Conservation (phyloP, 163 green algal species). For the Volvox carteri region DNA sequence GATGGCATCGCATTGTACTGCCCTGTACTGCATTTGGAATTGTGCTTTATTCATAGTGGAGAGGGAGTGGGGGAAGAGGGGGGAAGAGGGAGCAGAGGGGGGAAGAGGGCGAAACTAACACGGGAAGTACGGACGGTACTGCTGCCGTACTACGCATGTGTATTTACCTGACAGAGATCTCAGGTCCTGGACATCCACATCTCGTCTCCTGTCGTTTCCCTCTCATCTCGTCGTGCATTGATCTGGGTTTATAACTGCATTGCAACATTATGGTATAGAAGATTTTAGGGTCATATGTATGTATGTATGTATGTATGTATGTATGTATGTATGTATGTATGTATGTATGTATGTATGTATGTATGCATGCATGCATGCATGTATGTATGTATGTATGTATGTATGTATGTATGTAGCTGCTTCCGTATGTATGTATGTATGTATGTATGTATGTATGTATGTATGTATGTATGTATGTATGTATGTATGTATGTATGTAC, state of each 20-base stretch:
- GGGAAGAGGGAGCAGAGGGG: too few species aligned
- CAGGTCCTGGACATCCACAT: too few species aligned
- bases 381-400: not conserved
- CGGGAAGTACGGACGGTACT: too few species aligned
- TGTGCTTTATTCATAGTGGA: too few species aligned
- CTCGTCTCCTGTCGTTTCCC: too few species aligned
- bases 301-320: conserved; percentile 4
- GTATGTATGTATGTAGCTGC: not conserved
- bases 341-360: not conserved
- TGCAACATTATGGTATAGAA: not conserved
- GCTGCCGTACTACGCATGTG: too few species aligned
- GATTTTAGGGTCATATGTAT: not conserved
- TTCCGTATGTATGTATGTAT: not conserved
- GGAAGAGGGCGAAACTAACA: too few species aligned
- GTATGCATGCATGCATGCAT: not conserved
- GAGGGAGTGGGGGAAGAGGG: not conserved
- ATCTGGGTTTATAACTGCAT: not conserved
- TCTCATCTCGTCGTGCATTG: too few species aligned
- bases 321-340: not conserved
- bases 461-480: not conserved
- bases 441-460: not conserved
- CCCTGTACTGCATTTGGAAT: too few species aligned
- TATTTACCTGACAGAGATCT: too few species aligned
- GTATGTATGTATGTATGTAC: not conserved
- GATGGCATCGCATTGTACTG: too few species aligned